Conservation (phyloP, 108 stramenopile species). For the Skeletonema marinoi region DNA sequence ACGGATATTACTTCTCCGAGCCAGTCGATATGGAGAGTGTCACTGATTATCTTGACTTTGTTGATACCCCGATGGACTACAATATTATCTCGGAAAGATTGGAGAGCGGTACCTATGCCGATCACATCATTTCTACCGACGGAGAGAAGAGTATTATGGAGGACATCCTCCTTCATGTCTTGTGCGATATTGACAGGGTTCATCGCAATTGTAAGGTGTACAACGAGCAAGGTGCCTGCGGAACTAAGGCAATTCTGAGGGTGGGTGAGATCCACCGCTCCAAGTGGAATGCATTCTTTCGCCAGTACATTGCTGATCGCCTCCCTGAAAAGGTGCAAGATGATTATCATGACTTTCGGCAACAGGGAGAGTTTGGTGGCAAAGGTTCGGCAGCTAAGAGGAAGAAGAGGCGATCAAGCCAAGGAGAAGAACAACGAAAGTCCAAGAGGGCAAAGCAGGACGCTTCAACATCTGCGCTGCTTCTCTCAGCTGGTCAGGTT, state of each 20-base stretch:
- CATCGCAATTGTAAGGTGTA: constrained; percentile 32
- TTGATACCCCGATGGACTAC: constrained; percentile 46
- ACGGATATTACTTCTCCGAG: constrained; percentile 42
- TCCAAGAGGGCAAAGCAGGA: constrained; percentile 26
- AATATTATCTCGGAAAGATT: constrained; percentile 31
- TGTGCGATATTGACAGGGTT: constrained; percentile 39
- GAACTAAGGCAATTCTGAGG: constrained; percentile 15
- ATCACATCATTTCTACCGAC: constrained; percentile 18
- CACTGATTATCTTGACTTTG: constrained; percentile 3
- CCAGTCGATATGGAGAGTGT: constrained; percentile 19
- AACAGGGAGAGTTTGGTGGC: constrained; percentile 8
- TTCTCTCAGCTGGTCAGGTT: constrained; percentile 37
- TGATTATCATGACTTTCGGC: constrained; percentile 10
- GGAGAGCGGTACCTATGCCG: constrained; percentile 32
- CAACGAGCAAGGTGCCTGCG: constrained; percentile 23
- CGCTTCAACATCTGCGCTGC: constrained; percentile 20
- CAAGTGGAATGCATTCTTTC: constrained; percentile 46
- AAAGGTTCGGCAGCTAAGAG: not conserved
- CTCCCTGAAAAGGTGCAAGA: constrained; percentile 27
- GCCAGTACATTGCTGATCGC: constrained; percentile 14
- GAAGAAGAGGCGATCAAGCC: constrained; percentile 2
- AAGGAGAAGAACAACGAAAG: constrained; percentile 2
- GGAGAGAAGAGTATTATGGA: constrained; percentile 39
- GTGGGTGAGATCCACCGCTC: constrained; percentile 29
- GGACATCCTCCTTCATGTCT: constrained; percentile 28